Evolutionary conservation across 2,329 filamentous ascomycete species (phyloP).

Genomic region (Celoporthe dispersa): DNA sequence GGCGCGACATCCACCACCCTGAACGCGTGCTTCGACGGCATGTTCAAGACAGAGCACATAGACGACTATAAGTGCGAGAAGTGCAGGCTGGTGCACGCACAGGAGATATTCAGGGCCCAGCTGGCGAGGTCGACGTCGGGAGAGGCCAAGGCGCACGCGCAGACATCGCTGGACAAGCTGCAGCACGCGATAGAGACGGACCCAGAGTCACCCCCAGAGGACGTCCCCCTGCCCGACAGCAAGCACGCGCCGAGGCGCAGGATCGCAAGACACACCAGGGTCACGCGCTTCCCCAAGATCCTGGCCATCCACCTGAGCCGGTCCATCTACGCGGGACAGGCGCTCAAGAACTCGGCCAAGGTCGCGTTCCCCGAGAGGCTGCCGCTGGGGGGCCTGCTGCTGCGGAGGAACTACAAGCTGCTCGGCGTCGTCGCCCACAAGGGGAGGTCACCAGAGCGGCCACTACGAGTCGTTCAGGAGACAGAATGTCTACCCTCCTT

Average conservation of each 20-base stretch:
- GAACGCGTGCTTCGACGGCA: slow-evolving; percentile 86
- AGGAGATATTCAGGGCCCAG: slow-evolving; percentile 66
- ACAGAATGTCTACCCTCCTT: slow-evolving; percentile 79
- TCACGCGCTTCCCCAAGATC: slow-evolving; percentile 86
- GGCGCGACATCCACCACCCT: slow-evolving; percentile 78
- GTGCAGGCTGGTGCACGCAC: slow-evolving; percentile 83
- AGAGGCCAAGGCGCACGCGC: slow-evolving; percentile 54
- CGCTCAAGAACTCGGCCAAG: slow-evolving; percentile 92
- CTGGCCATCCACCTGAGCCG: slow-evolving; percentile 90
- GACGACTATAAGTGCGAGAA: slow-evolving; percentile 96
- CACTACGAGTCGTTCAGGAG: slow-evolving; percentile 97
- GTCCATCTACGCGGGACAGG: slow-evolving; percentile 82
- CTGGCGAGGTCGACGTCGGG: slow-evolving; percentile 58
- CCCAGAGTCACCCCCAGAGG: slow-evolving; percentile 76
- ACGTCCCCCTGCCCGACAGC: slow-evolving; percentile 74
- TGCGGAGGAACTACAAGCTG: slow-evolving; percentile 80
- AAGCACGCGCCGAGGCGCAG: slow-evolving; percentile 77
- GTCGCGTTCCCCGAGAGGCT: slow-evolving; percentile 90
- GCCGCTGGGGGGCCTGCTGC: slow-evolving; percentile 77
- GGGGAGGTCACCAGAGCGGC: slow-evolving; percentile 90
- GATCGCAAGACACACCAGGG: slow-evolving; percentile 86
- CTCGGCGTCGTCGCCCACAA: slow-evolving; percentile 91
- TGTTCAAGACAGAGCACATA: slow-evolving; percentile 94
- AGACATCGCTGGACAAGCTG: slow-evolving; percentile 67
- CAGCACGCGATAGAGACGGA: slow-evolving; percentile 74